phyloP scores from a whole-genome alignment of 305 asterid genomes.

The Fraxinus velutina region DNA sequence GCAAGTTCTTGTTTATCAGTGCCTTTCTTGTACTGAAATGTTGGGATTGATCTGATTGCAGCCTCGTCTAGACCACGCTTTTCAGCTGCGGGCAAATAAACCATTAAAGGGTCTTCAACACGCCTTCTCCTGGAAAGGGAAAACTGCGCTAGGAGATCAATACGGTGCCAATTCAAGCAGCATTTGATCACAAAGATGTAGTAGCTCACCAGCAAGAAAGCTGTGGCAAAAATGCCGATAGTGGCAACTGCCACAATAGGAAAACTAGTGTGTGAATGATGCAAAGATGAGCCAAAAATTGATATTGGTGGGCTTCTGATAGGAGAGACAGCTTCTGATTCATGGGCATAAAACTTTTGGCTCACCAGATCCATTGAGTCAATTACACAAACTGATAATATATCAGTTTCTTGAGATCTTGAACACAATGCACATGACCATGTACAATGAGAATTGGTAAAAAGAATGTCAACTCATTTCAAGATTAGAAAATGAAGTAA shows the following conservation, averaged over 20 bases:
- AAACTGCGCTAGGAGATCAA: constrained; percentile 57
- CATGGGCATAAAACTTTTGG: constrained; percentile 22
- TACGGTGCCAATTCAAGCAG: constrained; percentile 73
- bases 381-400: constrained; percentile 6
- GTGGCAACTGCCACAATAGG: constrained; percentile 80
- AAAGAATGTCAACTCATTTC: constrained; percentile 23
- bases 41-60: constrained; percentile 61
- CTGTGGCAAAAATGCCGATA: constrained; percentile 71
- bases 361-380: constrained; percentile 39
- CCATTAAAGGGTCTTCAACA: constrained; percentile 33
- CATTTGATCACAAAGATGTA: constrained; percentile 83
- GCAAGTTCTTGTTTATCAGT: not conserved
- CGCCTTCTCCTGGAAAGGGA: constrained; percentile 46
- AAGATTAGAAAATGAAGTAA: constrained; percentile 13
- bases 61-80: constrained; percentile 64
- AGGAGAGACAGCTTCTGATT: constrained; percentile 32
- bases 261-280: constrained; percentile 53
- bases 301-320: constrained; percentile 34
- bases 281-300: constrained; percentile 25
- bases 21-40: constrained; percentile 40
- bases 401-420: constrained; percentile 7
- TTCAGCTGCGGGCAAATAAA: constrained; percentile 34
- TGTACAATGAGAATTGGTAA: not conserved
- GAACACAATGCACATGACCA: not conserved
- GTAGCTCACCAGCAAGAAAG: constrained; percentile 66